Percentiles rank a stretch among this genome's conserved stretches.
phyloP scores from a whole-genome alignment of 2,329 filamentous ascomycete species.

The Venturiaceae sp. region DNA sequence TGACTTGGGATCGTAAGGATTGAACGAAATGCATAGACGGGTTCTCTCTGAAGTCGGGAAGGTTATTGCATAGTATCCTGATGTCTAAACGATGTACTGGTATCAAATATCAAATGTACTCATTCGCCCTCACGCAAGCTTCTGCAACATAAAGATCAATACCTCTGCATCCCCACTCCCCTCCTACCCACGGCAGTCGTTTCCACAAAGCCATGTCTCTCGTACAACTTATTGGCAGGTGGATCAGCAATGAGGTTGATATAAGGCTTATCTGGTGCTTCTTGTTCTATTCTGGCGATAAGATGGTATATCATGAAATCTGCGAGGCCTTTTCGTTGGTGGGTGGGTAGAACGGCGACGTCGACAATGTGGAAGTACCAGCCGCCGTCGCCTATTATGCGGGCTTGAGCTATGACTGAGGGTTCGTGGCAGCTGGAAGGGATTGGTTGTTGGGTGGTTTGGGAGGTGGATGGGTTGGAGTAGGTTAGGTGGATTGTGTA shows the following conservation, averaged over 20 bases:
- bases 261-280: conserved; percentile 26
- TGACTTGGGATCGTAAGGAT: neutral
- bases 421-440: too few species aligned
- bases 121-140: too few species aligned
- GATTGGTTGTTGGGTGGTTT: neutral
- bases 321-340: conserved; percentile 35
- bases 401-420: conserved; percentile 32
- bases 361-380: conserved; percentile 41
- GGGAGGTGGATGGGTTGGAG: neutral
- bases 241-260: conserved; percentile 33
- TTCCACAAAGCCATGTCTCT: conserved; percentile 31
- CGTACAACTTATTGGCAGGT: conserved; percentile 30
- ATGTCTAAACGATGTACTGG: neutral
- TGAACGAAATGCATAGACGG: neutral
- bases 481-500: neutral
- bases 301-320: conserved; percentile 29
- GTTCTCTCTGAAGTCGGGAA: neutral
- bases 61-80: neutral
- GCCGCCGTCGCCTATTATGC: conserved; percentile 37
- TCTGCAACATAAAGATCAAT: too few species aligned
- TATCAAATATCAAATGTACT: neutral
- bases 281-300: conserved; percentile 24
- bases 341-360: conserved; percentile 33
- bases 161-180: neutral
- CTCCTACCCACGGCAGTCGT: neutral